Evolutionary conservation across 148 eudicot species (phyloP).

Genomic region (Gaultheria prostrata): DNA sequence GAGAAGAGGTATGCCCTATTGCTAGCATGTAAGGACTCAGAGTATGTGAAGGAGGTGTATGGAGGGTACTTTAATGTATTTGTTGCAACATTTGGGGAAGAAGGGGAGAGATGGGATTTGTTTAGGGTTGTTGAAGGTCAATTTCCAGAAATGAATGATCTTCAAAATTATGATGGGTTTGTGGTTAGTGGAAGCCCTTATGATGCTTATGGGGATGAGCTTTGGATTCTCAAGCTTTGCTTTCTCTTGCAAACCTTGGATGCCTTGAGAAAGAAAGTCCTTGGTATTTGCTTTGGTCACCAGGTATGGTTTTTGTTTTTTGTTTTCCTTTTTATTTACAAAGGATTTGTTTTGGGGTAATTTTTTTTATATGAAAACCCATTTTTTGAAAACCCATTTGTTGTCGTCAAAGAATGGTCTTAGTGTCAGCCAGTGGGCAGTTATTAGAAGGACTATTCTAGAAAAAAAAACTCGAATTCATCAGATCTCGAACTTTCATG

Average conservation of each 20-base stretch:
- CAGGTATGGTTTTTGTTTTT: conserved; percentile 29
- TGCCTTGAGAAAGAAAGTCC: conserved; percentile 57
- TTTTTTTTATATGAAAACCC: background rate
- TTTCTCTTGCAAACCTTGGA: conserved; percentile 46
- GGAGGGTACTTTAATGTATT: conserved; percentile 73
- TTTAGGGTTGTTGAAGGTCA: conserved; percentile 64
- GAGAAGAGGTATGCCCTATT: conserved; percentile 39
- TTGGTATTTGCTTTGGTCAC: conserved; percentile 84
- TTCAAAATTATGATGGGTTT: conserved; percentile 61
- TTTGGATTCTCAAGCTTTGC: conserved; percentile 68
- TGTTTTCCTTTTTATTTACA: background rate
- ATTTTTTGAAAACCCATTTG: background rate
- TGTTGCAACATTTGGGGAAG: conserved; percentile 45
- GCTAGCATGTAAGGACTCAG: conserved; percentile 62
- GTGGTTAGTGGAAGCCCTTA: conserved; percentile 70
- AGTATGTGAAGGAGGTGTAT: conserved; percentile 54
- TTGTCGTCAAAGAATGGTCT: no score
- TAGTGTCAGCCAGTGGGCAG: no score
- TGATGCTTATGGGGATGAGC: conserved; percentile 66
- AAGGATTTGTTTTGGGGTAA: background rate
- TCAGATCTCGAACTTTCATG: background rate
- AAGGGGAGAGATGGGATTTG: conserved; percentile 69
- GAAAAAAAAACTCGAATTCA: background rate
- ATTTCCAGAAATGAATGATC: conserved; percentile 46
- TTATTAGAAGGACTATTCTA: no score